Base-by-base conservation (phyloP, 257 asterid genomes). In the Scutellaria baicalensis region DNA sequence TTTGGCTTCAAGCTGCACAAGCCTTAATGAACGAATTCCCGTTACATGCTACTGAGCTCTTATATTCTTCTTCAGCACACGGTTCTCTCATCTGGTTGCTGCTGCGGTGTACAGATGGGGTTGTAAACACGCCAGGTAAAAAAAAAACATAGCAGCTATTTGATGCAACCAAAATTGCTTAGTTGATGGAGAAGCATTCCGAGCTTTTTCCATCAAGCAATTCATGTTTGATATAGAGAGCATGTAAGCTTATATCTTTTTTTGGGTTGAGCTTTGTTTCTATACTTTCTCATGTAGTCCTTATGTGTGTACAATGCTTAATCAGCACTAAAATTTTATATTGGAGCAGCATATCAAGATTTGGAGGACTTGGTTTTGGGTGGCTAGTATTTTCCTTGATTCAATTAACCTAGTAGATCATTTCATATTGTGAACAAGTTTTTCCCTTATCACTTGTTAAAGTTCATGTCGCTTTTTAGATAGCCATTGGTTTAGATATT, bases 1-100 rank as follows among this genome's bases (percentile, higher is more conserved):
- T 93, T 91, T 47, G 98, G 98, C 54, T 93, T 93, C 95, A 93
- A 91, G 86, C 76, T 93, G 66, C 96, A 87, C 86, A 87, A 75
- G 81, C 81, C 94, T 54, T 91, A 85, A 93, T 8, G 36, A 17
- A 40, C 18, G 58, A 78, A 64, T 64, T 54, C 23, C 18, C 45
- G 27, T 40, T 54, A 69, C 75, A 66, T 40, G 69, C 55, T 69
- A 59, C 68, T 43, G 74, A 76, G 72, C 75, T 75, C 79, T 57
- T 69, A 27, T 67, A 69, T 58, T 70, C 73, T 71, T 79, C 78
- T 52, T 74, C 64, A 51, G 64, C 68, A 67, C 64, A 72, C 63
- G 79, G 75, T 72, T 64, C 73, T 73, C 73, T 78, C 75, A 49
- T 69, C 79, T 75, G 78, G 84, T 80, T 68, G 75, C 71, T 68